Evolutionary conservation across 371 early-diverging fungal genomes (phyloP).

Genomic region (Basidiobolus meristosporus): DNA sequence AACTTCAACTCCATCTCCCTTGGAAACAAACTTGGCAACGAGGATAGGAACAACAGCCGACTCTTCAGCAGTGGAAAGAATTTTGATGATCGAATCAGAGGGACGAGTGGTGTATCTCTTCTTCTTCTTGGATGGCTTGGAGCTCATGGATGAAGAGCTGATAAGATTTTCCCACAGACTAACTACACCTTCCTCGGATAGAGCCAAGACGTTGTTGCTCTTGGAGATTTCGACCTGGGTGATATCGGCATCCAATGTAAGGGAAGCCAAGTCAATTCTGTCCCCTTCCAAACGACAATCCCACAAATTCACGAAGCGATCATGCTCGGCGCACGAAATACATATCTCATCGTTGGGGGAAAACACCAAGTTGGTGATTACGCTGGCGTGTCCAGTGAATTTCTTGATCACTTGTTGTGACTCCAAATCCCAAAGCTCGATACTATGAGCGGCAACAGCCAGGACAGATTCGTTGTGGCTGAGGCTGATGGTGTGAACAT

Average conservation of each 20-base stretch:
- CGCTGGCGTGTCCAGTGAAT: constrained; percentile 56
- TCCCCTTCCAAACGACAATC: constrained; percentile 27
- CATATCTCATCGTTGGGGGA: constrained; percentile 29
- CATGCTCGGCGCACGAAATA: constrained; percentile 49
- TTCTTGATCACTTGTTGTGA: constrained; percentile 26
- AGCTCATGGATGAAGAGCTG: constrained; percentile 8
- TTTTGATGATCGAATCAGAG: constrained; percentile 29
- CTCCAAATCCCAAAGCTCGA: constrained; percentile 39
- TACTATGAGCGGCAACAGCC: constrained; percentile 39
- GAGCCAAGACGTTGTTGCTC: constrained; percentile 35
- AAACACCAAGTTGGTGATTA: constrained; percentile 30
- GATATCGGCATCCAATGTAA: constrained; percentile 38
- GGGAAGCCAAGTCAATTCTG: constrained; percentile 25
- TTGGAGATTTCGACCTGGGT: constrained; percentile 25
- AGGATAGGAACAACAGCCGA: constrained; percentile 28
- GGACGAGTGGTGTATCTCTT: constrained; percentile 34
- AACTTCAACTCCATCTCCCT: constrained; percentile 10
- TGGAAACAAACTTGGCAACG: constrained; percentile 31
- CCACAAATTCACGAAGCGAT: constrained; percentile 63
- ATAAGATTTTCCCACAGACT: constrained; percentile 45
- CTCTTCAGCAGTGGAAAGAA: constrained; percentile 19
- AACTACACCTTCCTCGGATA: constrained; percentile 50
- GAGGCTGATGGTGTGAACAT: constrained; percentile 26
- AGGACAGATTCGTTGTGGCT: constrained; percentile 34
- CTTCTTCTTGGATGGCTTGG: constrained; percentile 17